These are phyloP conservation scores for Aspergillus texensis DNA, from an alignment of 2,329 filamentous ascomycete species.

Conservation along the genomic window DNA sequence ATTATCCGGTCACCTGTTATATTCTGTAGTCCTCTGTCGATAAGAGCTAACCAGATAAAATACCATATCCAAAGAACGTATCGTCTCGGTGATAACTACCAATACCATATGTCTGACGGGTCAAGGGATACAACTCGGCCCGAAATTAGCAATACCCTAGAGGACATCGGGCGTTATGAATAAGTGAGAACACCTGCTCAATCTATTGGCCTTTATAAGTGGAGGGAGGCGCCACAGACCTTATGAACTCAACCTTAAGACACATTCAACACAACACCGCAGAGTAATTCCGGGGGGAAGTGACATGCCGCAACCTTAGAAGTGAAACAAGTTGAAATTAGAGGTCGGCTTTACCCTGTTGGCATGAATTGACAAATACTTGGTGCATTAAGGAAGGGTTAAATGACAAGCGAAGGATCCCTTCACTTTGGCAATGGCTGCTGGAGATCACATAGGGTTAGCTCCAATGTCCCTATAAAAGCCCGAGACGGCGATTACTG, in stretches of 20 bases:
- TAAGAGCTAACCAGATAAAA: neutral
- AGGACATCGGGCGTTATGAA: neutral
- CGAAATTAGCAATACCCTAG: neutral
- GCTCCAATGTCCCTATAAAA: neutral
- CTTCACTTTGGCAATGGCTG: neutral
- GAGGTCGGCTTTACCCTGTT: no score
- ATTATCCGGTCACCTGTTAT: neutral
- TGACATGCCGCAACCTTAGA: no score
- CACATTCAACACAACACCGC: no score
- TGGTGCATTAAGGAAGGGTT: neutral
- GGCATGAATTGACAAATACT: neutral
- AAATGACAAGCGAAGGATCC: neutral
- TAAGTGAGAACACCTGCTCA: neutral
- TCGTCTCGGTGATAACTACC: neutral
- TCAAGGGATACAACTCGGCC: no score
- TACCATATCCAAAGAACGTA: neutral
- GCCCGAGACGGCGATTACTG: neutral
- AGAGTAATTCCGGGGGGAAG: no score
- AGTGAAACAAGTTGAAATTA: no score
- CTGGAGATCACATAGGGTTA: neutral
- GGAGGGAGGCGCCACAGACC: no score
- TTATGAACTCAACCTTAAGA: no score
- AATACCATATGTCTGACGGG: neutral
- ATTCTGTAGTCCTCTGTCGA: neutral
- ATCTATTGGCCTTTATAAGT: neutral